Evolutionary conservation across 441 rosid genomes (phyloP).

Genomic region (Hura crepitans): DNA sequence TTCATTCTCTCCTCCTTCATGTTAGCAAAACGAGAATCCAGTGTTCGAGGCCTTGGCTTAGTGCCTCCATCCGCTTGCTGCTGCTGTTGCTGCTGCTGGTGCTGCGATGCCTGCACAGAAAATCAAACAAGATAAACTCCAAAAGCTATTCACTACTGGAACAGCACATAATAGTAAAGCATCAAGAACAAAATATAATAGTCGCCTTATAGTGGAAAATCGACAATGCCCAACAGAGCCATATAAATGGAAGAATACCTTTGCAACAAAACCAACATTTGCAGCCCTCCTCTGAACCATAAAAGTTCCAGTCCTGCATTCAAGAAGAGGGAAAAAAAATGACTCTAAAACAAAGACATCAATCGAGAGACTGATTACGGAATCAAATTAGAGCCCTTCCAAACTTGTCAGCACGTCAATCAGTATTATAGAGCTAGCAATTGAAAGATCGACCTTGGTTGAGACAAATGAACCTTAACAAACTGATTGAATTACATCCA

Average conservation of each 20-base stretch:
- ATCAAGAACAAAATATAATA: not conserved
- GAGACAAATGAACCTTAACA: conserved; percentile 33
- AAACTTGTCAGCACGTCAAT: not conserved
- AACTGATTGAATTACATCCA: conserved; percentile 23
- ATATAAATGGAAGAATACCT: conserved; percentile 41
- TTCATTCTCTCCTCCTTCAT: conserved; percentile 75
- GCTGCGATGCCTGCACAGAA: conserved; percentile 29
- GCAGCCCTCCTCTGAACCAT: conserved; percentile 37
- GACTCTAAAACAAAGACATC: conserved; percentile 15
- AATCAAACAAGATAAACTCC: not conserved
- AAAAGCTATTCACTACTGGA: not conserved
- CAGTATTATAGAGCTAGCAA: not conserved
- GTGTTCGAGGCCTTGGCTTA: conserved; percentile 60
- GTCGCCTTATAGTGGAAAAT: no score
- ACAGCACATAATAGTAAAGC: not conserved
- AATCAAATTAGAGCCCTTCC: conserved; percentile 9
- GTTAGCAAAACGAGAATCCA: conserved; percentile 75
- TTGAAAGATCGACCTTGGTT: not conserved
- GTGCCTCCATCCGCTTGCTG: conserved; percentile 37
- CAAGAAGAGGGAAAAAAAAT: conserved; percentile 17
- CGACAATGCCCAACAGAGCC: no score
- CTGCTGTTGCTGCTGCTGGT: no score
- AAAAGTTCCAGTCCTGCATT: conserved; percentile 53
- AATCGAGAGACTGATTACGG: conserved; percentile 17
- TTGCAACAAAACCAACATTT: conserved; percentile 34